These are phyloP conservation scores for Oenanthe sinensis DNA, from an alignment of 129 eudicot genomes.

Conservation along the genomic window DNA sequence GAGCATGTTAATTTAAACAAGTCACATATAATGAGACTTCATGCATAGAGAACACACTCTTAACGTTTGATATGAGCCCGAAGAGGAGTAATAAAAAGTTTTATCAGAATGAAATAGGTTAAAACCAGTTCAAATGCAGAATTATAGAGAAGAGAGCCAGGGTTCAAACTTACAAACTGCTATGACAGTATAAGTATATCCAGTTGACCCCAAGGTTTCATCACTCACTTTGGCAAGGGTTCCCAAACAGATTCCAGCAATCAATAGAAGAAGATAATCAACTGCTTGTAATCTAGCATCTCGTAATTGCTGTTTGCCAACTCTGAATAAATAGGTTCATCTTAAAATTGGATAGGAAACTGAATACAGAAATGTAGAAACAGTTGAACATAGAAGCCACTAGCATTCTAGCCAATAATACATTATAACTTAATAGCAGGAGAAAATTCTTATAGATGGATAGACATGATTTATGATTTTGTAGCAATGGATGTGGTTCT, in stretches of 20 bases:
- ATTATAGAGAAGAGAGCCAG: conserved; percentile 1
- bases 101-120: neutral
- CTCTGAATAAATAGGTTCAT: conserved; percentile 32
- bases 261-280: conserved; percentile 69
- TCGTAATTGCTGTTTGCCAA: conserved; percentile 75
- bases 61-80: neutral
- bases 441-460: neutral
- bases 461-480: neutral
- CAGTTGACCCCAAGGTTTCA: conserved; percentile 70
- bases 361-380: neutral
- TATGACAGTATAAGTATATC: conserved; percentile 84
- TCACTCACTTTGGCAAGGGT: conserved; percentile 92
- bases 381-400: neutral
- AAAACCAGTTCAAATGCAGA: neutral
- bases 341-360: neutral
- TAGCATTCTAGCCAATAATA: neutral
- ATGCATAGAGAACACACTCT: neutral
- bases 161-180: conserved; percentile 75
- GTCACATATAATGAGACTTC: neutral
- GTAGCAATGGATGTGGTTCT: neutral
- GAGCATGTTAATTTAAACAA: neutral
- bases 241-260: conserved; percentile 92
- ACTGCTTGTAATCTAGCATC: conserved; percentile 89
- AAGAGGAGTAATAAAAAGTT: neutral
- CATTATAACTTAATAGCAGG: neutral